phyloP scores from a whole-genome alignment of 768 basidiomycete genomes.

The Termitomyces sp. region DNA sequence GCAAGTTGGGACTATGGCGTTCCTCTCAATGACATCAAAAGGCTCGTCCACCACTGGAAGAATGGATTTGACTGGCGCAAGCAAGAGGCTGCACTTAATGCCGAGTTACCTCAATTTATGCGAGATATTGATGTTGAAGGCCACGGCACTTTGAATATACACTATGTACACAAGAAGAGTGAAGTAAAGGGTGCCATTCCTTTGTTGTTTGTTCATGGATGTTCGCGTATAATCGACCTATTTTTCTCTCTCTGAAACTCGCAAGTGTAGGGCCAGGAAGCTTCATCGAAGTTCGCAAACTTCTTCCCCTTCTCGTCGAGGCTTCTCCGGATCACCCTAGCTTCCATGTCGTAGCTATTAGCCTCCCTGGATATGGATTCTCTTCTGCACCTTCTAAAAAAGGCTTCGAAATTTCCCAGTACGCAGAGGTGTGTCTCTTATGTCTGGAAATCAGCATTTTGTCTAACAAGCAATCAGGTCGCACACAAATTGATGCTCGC shows the following conservation, averaged over 20 bases:
- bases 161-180: conserved; percentile 56
- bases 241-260: background rate
- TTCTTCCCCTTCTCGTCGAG: conserved; percentile 46
- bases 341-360: conserved; percentile 60
- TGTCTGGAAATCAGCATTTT: background rate
- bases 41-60: conserved; percentile 42
- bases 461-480: conserved; percentile 22
- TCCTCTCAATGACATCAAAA: conserved; percentile 42
- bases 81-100: conserved; percentile 46
- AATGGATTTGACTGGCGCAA: conserved; percentile 52
- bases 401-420: conserved; percentile 44
- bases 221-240: conserved; percentile 18
- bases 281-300: conserved; percentile 51
- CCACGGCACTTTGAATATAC: conserved; percentile 38
- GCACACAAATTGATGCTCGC: conserved; percentile 43
- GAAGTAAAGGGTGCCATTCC: conserved; percentile 35
- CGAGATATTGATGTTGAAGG: conserved; percentile 42
- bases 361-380: conserved; percentile 60
- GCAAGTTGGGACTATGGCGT: conserved; percentile 43
- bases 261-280: conserved; percentile 51
- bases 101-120: conserved; percentile 50
- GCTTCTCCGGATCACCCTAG: conserved; percentile 39
- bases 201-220: conserved; percentile 45
- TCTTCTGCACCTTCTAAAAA: conserved; percentile 47
- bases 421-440: conserved; percentile 39